Evolutionary conservation across 2,329 filamentous ascomycete genomes (phyloP).

Genomic region (Calonectria pauciramosa): DNA sequence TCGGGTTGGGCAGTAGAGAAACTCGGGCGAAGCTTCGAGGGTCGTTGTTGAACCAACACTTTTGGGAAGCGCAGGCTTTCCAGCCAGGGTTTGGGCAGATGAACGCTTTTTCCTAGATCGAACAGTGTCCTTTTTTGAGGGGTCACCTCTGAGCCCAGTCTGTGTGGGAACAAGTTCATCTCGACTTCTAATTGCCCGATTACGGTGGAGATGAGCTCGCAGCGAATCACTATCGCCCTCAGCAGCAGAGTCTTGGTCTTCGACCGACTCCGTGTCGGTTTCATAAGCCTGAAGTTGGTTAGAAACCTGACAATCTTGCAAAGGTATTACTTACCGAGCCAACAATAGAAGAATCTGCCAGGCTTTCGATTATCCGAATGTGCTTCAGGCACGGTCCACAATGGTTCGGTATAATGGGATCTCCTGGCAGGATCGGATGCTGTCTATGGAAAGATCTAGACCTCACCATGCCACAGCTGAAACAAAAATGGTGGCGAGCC

Average conservation of each 20-base stretch:
- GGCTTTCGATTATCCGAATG: constrained; percentile 38
- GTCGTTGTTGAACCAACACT: not conserved
- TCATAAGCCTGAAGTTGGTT: not conserved
- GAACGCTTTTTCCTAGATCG: not conserved
- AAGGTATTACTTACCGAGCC: constrained; percentile 38
- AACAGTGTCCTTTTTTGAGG: not conserved
- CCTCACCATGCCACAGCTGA: constrained; percentile 55
- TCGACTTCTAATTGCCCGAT: not conserved
- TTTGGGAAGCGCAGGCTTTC: not conserved
- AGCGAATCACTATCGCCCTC: constrained; percentile 15
- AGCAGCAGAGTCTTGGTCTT: not conserved
- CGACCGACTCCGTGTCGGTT: not conserved
- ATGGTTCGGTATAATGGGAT: constrained; percentile 50
- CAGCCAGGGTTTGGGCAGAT: no score
- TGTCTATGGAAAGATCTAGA: constrained; percentile 54
- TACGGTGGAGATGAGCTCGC: constrained; percentile 4
- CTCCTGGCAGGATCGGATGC: constrained; percentile 41
- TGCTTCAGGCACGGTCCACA: constrained; percentile 47
- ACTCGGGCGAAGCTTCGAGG: constrained; percentile 1
- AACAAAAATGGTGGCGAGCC: constrained; percentile 57
- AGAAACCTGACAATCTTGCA: not conserved
- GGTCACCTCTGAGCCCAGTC: not conserved
- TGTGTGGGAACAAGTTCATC: not conserved
- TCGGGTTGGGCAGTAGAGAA: constrained; percentile 41
- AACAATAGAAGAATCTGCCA: constrained; percentile 45